Conservation (phyloP, 1,139 yeast genomes). For the Saccharomycopsis hybrid region DNA sequence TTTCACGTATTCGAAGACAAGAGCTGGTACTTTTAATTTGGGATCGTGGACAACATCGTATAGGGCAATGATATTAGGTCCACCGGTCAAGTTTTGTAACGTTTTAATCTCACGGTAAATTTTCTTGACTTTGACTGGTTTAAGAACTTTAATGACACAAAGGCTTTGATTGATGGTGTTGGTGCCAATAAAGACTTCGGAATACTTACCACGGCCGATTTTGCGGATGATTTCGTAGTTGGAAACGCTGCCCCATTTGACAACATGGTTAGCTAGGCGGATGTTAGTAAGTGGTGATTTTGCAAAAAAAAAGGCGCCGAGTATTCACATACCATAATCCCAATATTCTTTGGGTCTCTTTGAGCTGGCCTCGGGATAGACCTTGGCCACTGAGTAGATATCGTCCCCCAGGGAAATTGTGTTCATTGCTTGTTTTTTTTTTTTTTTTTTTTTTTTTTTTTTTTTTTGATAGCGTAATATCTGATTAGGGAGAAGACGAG, state of each 20-base stretch:
- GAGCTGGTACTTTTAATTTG: conserved; percentile 65
- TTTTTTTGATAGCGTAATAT: no score
- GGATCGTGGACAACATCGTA: conserved; percentile 74
- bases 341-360: conserved; percentile 80
- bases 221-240: conserved; percentile 72
- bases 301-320: no score
- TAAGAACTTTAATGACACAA: conserved; percentile 67
- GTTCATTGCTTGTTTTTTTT: conserved; percentile 8
- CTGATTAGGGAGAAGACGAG: no score
- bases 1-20: conserved; percentile 63
- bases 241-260: conserved; percentile 57
- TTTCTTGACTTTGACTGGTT: conserved; percentile 76
- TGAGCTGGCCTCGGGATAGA: conserved; percentile 80
- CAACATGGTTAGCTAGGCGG: conserved; percentile 34
- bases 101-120: conserved; percentile 73
- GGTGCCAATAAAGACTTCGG: conserved; percentile 71
- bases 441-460: no score
- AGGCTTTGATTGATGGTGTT: conserved; percentile 42
- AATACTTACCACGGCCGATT: conserved; percentile 74
- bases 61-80: conserved; percentile 63
- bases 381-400: conserved; percentile 64
- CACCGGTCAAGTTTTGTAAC: conserved; percentile 66
- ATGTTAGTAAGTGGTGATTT: not conserved
- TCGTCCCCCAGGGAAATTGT: conserved; percentile 17
- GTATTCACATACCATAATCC: conserved; percentile 66